Percentiles rank a stretch among this genome's conserved stretches.
These are phyloP conservation scores for Pseudogymnoascus sp. DNA, from an alignment of 2,329 filamentous ascomycete species.

Conservation along the genomic window DNA sequence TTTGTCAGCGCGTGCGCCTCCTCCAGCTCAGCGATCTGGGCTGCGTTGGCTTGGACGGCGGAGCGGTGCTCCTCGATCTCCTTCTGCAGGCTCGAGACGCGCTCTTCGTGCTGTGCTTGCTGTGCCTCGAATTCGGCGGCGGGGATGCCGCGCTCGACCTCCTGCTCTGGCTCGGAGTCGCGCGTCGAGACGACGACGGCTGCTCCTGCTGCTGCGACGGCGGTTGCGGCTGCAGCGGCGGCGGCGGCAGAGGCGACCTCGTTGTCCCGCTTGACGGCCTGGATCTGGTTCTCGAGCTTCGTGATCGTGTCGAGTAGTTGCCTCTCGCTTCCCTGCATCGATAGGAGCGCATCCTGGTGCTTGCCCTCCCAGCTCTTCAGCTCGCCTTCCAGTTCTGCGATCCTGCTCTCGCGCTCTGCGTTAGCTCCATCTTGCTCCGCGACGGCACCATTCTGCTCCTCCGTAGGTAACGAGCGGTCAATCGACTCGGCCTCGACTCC, in stretches of 20 bases:
- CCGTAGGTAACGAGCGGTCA: constrained; percentile 13
- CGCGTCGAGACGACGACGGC: constrained; percentile 34
- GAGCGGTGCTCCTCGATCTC: constrained; percentile 31
- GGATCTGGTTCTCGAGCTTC: constrained; percentile 58
- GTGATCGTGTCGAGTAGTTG: constrained; percentile 64
- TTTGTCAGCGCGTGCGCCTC: not conserved
- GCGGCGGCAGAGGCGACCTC: constrained; percentile 18
- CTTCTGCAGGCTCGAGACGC: not conserved
- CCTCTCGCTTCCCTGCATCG: constrained; percentile 64
- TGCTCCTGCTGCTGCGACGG: constrained; percentile 34
- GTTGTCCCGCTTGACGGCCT: constrained; percentile 45
- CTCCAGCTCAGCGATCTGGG: constrained; percentile 34
- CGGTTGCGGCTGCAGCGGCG: constrained; percentile 23
- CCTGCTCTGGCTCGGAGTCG: constrained; percentile 49
- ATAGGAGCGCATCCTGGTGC: constrained; percentile 62
- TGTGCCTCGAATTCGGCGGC: constrained; percentile 61
- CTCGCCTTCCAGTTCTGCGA: constrained; percentile 62
- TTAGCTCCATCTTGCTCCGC: constrained; percentile 25
- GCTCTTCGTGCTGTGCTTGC: constrained; percentile 63
- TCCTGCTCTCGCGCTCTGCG: constrained; percentile 28
- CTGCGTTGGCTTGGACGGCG: constrained; percentile 28
- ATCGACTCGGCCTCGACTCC: constrained; percentile 15
- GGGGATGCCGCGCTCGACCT: constrained; percentile 73
- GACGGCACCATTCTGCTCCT: constrained; percentile 18
- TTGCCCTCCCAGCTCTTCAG: constrained; percentile 67